Evolutionary conservation across 257 asterid genomes (phyloP), one percentile per base, ranked within the genome.

Genomic region (Ophiorrhiza pumila): DNA sequence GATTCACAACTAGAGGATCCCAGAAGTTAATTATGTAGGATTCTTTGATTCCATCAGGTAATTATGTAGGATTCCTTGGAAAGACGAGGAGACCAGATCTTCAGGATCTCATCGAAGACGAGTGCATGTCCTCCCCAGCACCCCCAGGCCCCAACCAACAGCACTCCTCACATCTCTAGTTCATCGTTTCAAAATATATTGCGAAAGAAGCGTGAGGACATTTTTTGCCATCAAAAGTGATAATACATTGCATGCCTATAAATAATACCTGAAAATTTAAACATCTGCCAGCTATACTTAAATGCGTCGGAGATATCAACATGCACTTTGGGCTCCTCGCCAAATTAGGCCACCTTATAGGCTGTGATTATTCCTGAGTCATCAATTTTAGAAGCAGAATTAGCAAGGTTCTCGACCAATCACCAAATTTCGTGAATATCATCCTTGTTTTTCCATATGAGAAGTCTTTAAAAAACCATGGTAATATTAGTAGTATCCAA

Each of bases 371-470:
- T 43, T 77, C 87, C 90, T 1, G 90, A 75, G 15, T 81, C 93
- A 37, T 87, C 90, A 59, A 90, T 71, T 77, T 86, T 74, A 63
- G 85, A 85, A 20, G 97, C 95, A 29, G 89, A 91, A 83, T 91
- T 89, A 34, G 95, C 96, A 73, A 90, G 91, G 46, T 95, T 87
- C 77, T 93, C 97, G 32, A 93, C 91, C 65, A 90, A 66, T 78
- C 90, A 97, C 65, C 80, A 81, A 93, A 93, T 76, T 89, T 93
- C 75, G 82, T 66, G 86, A 93, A 93, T 65, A 91, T 76, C 78
- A 79, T 88, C 83, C 98, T 75, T 93, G 97, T 78, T 93, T 93
- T 77, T 90, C 98, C 98, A 87, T 93, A 22, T 97, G 97, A 17
- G 97, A 90, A 5, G 98, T 93, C 78, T 79, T 93, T 71, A n/a